Conservation (phyloP, 2,329 filamentous ascomycete species). For the Alternaria brassicicola region DNA sequence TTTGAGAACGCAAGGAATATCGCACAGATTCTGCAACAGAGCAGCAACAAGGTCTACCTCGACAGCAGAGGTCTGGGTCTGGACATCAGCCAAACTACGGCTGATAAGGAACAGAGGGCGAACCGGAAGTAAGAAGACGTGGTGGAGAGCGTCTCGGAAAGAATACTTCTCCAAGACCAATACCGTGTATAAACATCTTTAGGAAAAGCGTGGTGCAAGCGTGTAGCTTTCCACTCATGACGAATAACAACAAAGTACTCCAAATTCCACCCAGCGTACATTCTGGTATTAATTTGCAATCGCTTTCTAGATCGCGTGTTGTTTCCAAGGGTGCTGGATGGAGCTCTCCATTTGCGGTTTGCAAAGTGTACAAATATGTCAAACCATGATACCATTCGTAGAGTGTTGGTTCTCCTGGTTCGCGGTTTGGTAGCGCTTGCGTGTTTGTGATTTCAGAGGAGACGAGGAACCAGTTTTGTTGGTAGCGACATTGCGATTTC, state of each 20-base stretch:
- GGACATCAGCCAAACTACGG: slow-evolving; percentile 68
- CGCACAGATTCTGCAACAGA: slow-evolving; percentile 85
- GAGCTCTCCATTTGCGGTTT: slow-evolving; percentile 9
- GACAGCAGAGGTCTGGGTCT: slow-evolving; percentile 89
- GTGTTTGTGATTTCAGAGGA: slow-evolving; percentile 13
- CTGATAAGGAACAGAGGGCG: slow-evolving; percentile 49
- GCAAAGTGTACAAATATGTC: slow-evolving; percentile 24
- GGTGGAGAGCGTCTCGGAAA: neutral
- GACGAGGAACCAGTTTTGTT: slow-evolving; percentile 23
- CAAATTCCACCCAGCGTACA: neutral
- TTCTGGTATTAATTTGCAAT: neutral
- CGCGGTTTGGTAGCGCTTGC: slow-evolving; percentile 19
- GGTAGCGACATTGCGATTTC: too few relatives aligned
- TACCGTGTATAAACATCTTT: slow-evolving; percentile 34
- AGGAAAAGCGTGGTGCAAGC: slow-evolving; percentile 25
- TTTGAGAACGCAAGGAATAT: slow-evolving; percentile 95
- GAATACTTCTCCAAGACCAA: slow-evolving; percentile 7
- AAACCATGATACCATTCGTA: slow-evolving; percentile 29
- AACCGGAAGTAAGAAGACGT: slow-evolving; percentile 22
- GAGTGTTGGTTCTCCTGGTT: slow-evolving; percentile 19
- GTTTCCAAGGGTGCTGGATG: slow-evolving; percentile 13
- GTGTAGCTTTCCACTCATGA: slow-evolving; percentile 45
- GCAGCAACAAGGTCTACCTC: slow-evolving; percentile 91
- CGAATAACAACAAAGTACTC: slow-evolving; percentile 25
- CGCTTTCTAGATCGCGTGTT: slow-evolving; percentile 8